Evolutionary conservation across 208 protist species (phyloP).

Genomic region (Wallacemonas sp.): DNA sequence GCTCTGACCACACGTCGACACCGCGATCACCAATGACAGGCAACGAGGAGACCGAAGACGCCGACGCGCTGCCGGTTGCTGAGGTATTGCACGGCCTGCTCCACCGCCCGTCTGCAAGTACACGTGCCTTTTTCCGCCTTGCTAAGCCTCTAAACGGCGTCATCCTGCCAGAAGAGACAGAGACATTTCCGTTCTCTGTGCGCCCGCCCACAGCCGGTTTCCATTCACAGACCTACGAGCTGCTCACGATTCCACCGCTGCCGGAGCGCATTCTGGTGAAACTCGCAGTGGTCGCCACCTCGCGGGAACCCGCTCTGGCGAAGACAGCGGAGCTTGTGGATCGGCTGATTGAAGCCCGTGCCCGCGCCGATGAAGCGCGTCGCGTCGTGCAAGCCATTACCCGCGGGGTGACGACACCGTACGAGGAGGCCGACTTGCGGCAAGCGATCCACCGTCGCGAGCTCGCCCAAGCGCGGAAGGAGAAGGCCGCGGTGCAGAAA

Average conservation of each 20-base stretch:
- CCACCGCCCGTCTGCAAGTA: constrained; percentile 19
- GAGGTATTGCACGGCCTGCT: constrained; percentile 40
- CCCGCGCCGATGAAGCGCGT: constrained; percentile 36
- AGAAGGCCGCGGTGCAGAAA: constrained; percentile 12
- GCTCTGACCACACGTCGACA: too few species aligned
- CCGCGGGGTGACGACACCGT: constrained; percentile 22
- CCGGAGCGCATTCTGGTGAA: constrained; percentile 60
- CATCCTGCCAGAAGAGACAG: constrained; percentile 57
- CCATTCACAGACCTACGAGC: constrained; percentile 65
- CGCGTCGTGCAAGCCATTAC: constrained; percentile 44
- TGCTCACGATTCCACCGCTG: constrained; percentile 78
- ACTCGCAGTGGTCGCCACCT: constrained; percentile 38
- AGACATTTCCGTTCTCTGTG: constrained; percentile 68
- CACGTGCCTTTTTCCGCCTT: constrained; percentile 55
- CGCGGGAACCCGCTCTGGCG: constrained; percentile 19
- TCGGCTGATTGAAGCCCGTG: constrained; percentile 42
- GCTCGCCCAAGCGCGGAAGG: constrained; percentile 16
- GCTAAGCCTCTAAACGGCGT: constrained; percentile 74
- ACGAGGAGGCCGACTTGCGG: constrained; percentile 43
- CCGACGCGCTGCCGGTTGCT: not conserved
- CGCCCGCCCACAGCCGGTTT: constrained; percentile 46
- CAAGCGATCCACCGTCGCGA: constrained; percentile 20
- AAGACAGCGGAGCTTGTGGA: constrained; percentile 19
- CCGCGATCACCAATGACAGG: not conserved
- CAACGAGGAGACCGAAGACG: not conserved